Percentiles rank a stretch among this genome's conserved stretches.
phyloP scores from a whole-genome alignment of 805 yeast species.

The Pichia insulana region DNA sequence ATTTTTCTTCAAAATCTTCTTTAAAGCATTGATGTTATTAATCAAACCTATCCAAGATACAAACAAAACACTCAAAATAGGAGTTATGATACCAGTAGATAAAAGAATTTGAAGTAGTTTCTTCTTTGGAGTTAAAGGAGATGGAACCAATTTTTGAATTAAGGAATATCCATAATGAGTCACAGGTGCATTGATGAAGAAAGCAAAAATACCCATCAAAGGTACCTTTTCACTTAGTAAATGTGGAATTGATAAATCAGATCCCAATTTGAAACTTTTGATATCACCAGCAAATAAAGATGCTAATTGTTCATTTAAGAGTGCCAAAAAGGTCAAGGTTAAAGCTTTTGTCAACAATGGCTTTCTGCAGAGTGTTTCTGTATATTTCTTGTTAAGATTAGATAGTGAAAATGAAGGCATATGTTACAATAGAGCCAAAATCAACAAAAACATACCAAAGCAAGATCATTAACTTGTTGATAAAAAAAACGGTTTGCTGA shows the following conservation, averaged over 20 bases:
- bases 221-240: conserved; percentile 38
- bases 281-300: conserved; percentile 40
- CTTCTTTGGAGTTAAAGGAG: conserved; percentile 32
- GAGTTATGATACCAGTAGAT: conserved; percentile 48
- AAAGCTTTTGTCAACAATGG: conserved; percentile 53
- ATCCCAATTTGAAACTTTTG: neutral
- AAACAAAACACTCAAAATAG: conserved; percentile 39
- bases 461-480: too few species aligned
- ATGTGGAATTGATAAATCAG: conserved; percentile 29
- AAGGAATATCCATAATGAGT: conserved; percentile 44
- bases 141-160: conserved; percentile 37
- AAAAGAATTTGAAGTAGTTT: conserved; percentile 43
- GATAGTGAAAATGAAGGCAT: neutral
- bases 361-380: conserved; percentile 30
- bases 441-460: too few species aligned
- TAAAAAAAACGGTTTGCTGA: too few species aligned
- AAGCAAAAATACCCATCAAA: conserved; percentile 49
- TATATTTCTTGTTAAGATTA: neutral
- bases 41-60: conserved; percentile 46
- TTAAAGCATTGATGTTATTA: conserved; percentile 22
- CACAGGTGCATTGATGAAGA: conserved; percentile 46
- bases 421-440: too few species aligned
- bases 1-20: neutral
- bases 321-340: conserved; percentile 47
- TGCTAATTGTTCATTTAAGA: conserved; percentile 52